Conservation (phyloP, 352 stramenopile species). For the Globisporangium abappressorium region DNA sequence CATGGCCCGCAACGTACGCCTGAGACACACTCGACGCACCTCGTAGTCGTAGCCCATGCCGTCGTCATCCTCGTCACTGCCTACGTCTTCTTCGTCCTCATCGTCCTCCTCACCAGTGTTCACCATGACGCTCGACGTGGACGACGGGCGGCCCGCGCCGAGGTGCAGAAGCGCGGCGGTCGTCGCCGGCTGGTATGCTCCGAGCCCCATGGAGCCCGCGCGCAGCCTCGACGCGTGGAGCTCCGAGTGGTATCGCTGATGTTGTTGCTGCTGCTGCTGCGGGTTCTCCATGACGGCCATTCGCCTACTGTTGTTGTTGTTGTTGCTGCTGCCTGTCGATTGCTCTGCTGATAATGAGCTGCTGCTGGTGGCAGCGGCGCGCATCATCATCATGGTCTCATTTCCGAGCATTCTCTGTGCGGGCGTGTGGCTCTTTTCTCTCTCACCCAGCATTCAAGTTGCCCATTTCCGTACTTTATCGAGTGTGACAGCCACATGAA, state of each 20-base stretch:
- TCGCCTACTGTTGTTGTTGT: background rate
- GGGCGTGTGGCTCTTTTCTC: background rate
- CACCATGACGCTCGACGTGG: constrained; percentile 19
- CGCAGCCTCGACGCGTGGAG: constrained; percentile 6
- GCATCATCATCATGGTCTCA: background rate
- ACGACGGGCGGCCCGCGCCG: constrained; percentile 14
- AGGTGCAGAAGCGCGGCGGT: constrained; percentile 8
- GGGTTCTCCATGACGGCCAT: constrained; percentile 1
- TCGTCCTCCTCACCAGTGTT: constrained; percentile 18
- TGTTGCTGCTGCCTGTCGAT: background rate
- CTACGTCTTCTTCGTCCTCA: constrained; percentile 11
- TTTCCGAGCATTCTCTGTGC: background rate
- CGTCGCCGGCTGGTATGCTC: constrained; percentile 7
- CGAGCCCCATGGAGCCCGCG: constrained; percentile 8
- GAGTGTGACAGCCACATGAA: background rate
- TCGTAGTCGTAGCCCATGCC: constrained; percentile 18
- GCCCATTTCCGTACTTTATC: background rate
- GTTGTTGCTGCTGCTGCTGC: constrained; percentile 2
- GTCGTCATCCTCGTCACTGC: constrained; percentile 4
- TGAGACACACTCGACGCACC: background rate
- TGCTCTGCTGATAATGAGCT: background rate
- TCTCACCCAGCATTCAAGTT: constrained; percentile 1
- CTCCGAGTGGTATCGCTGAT: constrained; percentile 6
- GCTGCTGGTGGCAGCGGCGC: background rate
- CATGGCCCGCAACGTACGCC: background rate